Percentiles rank a stretch among this genome's conserved stretches.
Conservation (phyloP, 768 basidiomycete genomes). For the Boletus patriciae region DNA sequence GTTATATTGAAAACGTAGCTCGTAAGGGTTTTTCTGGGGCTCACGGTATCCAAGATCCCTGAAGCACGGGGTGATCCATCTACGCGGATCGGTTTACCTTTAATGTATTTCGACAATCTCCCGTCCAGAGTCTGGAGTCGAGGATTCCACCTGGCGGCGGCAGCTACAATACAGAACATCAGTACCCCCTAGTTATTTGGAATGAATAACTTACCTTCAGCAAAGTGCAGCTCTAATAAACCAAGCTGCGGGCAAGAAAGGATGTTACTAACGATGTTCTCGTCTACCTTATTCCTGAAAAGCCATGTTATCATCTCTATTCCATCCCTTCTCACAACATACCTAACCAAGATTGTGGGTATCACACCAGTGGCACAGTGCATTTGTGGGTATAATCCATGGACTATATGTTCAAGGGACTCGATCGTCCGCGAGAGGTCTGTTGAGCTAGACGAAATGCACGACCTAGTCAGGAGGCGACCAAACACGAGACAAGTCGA, state of each 20-base stretch:
- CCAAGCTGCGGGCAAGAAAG: conserved; percentile 67
- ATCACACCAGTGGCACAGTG: conserved; percentile 46
- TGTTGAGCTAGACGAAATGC: conserved; percentile 50
- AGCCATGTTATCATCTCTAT: background rate
- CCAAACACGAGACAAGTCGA: background rate
- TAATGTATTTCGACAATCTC: conserved; percentile 66
- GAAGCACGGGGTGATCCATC: conserved; percentile 76
- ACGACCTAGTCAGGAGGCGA: background rate
- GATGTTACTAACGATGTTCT: conserved; percentile 70
- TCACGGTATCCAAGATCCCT: conserved; percentile 71
- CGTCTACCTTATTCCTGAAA: conserved; percentile 63
- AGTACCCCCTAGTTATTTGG: background rate
- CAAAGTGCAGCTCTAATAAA: conserved; percentile 60
- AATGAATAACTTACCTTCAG: conserved; percentile 47
- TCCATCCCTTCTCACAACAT: conserved; percentile 4
- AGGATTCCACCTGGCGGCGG: conserved; percentile 62
- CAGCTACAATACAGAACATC: conserved; percentile 42
- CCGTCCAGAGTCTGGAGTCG: conserved; percentile 60
- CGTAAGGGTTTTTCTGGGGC: background rate
- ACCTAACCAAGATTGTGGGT: conserved; percentile 61
- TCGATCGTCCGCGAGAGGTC: conserved; percentile 78
- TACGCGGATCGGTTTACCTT: conserved; percentile 66
- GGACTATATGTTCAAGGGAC: conserved; percentile 69
- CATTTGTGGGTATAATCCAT: conserved; percentile 63
- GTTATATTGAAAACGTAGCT: background rate